Evolutionary conservation across 768 basidiomycete genomes (phyloP), one percentile per base, ranked within the genome.

Genomic region (Dentipellis fragilis): DNA sequence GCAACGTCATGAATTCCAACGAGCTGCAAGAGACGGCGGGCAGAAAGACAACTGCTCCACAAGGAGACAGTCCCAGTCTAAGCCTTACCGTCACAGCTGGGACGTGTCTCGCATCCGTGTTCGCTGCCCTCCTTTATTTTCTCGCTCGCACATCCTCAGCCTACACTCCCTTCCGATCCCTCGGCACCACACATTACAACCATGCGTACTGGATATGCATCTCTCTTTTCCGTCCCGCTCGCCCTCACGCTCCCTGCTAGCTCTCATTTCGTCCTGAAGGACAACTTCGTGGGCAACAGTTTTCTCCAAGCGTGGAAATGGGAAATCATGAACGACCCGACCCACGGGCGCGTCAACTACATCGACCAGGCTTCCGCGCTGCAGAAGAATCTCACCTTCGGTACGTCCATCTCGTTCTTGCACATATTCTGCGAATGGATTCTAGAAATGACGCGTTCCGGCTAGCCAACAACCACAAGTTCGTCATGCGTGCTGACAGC

Each of bases 291-390:
- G 47, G 76, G 75, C 38, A 8, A 54, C 11, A 69, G 71, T 62
- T 85, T 85, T 63, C 70, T 77, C 56, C 51, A 71, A 17, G 57
- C 56, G 6, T 85, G 76, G 71, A 66, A 62, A 1, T 84, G 77
- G 76, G 72, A 80, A 59, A 75, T 74, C 8, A 53, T 65, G 23
- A 62, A 75, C 55, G 83, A 85, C 63, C 83, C 81, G n/a, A 85
- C 83, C 0, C 78, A 83, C 58, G 83, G 83, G n/a, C 69, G 78
- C 51, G 80, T 82, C 56, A 78, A 83, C 66, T 85, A 81, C 58
- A 72, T 84, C 36, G 71, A 76, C 57, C 59, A 71, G 60, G 51
- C 57, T 14, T 73, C 75, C 1, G 78, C 83, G 0, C 51, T 69
- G n/a, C 17, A 50, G 0, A 63, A 64, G 1, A 78, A 78, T 54